Base-by-base conservation (phyloP, 2,329 filamentous ascomycete species). In the Pseudopithomyces chartarum region DNA sequence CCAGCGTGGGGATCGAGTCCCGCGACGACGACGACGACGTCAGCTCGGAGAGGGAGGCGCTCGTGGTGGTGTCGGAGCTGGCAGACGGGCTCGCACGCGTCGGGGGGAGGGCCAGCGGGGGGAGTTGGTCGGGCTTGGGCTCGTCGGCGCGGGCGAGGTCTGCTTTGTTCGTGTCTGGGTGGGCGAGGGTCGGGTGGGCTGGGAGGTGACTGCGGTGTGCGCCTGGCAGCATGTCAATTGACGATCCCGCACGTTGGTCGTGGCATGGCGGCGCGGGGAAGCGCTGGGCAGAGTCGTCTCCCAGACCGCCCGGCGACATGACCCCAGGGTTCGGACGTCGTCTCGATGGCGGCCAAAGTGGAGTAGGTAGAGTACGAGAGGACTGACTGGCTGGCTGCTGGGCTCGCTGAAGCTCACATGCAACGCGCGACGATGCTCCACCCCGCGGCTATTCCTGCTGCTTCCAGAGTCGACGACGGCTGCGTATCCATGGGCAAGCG, bases 401-500 rank as follows among this genome's bases (percentile, higher is more conserved):
- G 59, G 1, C 62, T 63, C 60, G 63, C 61, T 62, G 63, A 65
- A 61, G 60, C 44, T 39, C 45, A 32, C 43, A 47, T 48, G 47
- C 47, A n/a, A 50, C 32, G 22, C 32, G 45, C 6, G 32, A 15
- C 34, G 23, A 22, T 60, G 62, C 63, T 60, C 71, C 69, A 65
- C 69, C 68, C 60, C 67, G 59, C 70, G 63, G 65, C 71, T 61
- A 61, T 61, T 67, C 64, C 71, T 63, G 61, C 69, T 68, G 62
- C 69, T 68, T 73, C 66, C 63, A 69, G 63, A 65, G 58, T 56
- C 60, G 65, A 55, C 61, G 65, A 62, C 66, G 63, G 68, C 66
- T 51, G 60, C 68, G 55, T 71, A 71, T 73, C 73, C 73, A 75
- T 74, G 59, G 65, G 68, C 69, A 66, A 62, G 60, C 60, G 57